A percentile compares a stretch with the other conserved stretches of the same genome.
phyloP scores from a whole-genome alignment of 371 early-diverging fungal species.

The Basidiobolus meristosporus region DNA sequence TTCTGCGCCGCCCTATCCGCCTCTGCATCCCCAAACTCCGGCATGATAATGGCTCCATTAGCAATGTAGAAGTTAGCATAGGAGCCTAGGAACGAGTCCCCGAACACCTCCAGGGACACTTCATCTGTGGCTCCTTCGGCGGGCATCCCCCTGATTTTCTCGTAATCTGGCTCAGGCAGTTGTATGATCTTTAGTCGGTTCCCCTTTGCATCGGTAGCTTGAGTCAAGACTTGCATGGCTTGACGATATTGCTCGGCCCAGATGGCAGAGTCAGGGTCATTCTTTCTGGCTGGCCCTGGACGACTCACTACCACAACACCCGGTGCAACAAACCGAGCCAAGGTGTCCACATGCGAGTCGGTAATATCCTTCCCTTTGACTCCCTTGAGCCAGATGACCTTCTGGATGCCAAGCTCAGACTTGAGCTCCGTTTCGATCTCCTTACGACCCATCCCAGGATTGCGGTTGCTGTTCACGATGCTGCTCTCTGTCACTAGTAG shows the following conservation, averaged over 20 bases:
- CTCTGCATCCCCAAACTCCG: slow-evolving; percentile 6
- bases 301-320: slow-evolving; percentile 6
- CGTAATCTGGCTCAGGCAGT: slow-evolving; percentile 4
- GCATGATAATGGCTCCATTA: slow-evolving; percentile 5
- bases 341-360: slow-evolving; percentile 7
- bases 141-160: slow-evolving; percentile 3
- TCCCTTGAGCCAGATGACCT: slow-evolving; percentile 8
- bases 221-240: slow-evolving; percentile 2
- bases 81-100: slow-evolving; percentile 1
- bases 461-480: slow-evolving; percentile 7
- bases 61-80: slow-evolving; percentile 6
- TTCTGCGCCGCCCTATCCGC: slow-evolving; percentile 4
- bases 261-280: slow-evolving; percentile 5
- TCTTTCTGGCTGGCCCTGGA: no score
- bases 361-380: slow-evolving; percentile 8
- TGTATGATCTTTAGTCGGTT: slow-evolving; percentile 4
- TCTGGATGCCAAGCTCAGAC: slow-evolving; percentile 2
- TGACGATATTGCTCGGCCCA: slow-evolving; percentile 7
- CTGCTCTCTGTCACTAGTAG: slow-evolving; percentile 7
- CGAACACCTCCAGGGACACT: no score
- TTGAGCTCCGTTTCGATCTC: slow-evolving; percentile 4
- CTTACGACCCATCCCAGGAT: slow-evolving; percentile 5
- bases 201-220: slow-evolving; percentile 6
- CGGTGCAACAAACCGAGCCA: slow-evolving; percentile 7
- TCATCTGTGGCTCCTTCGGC: no score